phyloP scores from a whole-genome alignment of 352 stramenopile species.

The Globisporangium mamillatum region DNA sequence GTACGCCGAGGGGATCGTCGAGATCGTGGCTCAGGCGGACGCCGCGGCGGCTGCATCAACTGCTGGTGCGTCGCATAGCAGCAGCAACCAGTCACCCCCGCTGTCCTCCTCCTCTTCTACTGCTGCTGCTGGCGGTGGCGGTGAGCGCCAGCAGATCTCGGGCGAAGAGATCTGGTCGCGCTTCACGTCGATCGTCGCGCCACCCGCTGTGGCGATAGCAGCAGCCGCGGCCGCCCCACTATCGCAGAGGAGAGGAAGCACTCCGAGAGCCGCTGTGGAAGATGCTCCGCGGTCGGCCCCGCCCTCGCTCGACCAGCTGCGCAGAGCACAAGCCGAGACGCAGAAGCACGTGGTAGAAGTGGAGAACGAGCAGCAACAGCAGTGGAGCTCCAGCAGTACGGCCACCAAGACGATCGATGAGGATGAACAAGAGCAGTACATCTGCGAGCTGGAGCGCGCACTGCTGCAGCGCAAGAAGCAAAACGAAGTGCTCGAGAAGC shows the following conservation, averaged over 20 bases:
- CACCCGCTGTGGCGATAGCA: conserved; percentile 15
- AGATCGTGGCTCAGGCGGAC: conserved; percentile 66
- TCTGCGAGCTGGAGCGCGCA: conserved; percentile 68
- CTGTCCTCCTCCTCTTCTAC: conserved; percentile 7
- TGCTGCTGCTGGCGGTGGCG: background rate
- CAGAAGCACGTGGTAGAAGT: background rate
- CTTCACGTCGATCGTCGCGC: conserved; percentile 48
- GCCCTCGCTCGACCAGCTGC: conserved; percentile 19
- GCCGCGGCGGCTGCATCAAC: conserved; percentile 5
- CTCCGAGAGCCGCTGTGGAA: background rate
- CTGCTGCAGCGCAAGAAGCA: conserved; percentile 75
- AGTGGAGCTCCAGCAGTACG: conserved; percentile 2
- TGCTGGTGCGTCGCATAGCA: background rate
- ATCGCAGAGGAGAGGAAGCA: conserved; percentile 11
- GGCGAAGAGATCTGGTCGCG: conserved; percentile 38
- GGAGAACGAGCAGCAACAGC: conserved; percentile 5
- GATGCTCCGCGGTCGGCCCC: conserved; percentile 3
- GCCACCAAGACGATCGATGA: conserved; percentile 24
- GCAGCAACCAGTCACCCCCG: conserved; percentile 17
- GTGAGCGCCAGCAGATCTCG: conserved; percentile 11
- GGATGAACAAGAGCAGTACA: conserved; percentile 78
- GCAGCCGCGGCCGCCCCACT: background rate
- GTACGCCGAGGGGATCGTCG: conserved; percentile 50
- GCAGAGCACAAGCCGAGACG: conserved; percentile 13
- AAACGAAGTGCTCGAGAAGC: conserved; percentile 54